Evolutionary conservation across 345 rosid genomes (phyloP), one percentile per base, ranked within the genome.

Genomic region (Heritiera littoralis): DNA sequence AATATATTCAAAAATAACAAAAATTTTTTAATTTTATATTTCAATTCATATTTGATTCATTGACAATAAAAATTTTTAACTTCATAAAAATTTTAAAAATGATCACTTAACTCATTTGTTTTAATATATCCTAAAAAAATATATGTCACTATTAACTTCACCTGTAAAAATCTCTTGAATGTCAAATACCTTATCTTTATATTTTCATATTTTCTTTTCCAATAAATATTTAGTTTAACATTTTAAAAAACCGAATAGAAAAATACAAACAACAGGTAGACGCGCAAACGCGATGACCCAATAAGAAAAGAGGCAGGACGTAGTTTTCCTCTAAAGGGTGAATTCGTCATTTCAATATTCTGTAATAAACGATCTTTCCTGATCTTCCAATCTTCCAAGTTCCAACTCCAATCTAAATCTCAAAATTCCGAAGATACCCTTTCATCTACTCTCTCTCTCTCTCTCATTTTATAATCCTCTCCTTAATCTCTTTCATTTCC

Each of bases 301-400:
- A 56, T 60, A 35, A 10, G 13, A 20, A 13, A 7, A 66, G 17
- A 15, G 49, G 17, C 20, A 58, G 49, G 78, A 77, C 80, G 80
- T 72, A 77, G 58, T 80, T 77, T 60, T 72, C 61, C 20, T 2
- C 11, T 14, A 1, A 74, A 23, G 79, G 81, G 55, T 0, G 58
- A 66, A 83, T n/a, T 8, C 3, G 83, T 73, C 79, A 80, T 51
- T 74, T 0, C 9, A 7, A 0, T 11, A 0, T 6, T 30, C 6
- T 9, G 9, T 20, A 68, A 78, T 61, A 74, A 35, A 4, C 77
- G 81, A 74, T 78, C 64, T 64, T 41, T 81, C 83, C 77, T 75
- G 58, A 72, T 68, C 59, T 49, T 68, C 83, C 35, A 41, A 18
- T 28, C 61, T 38, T 74, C 51, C 15, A 38, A 17, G n/a, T 0